phyloP scores from a whole-genome alignment of 345 rosid species.

The Syzygium aromaticum region DNA sequence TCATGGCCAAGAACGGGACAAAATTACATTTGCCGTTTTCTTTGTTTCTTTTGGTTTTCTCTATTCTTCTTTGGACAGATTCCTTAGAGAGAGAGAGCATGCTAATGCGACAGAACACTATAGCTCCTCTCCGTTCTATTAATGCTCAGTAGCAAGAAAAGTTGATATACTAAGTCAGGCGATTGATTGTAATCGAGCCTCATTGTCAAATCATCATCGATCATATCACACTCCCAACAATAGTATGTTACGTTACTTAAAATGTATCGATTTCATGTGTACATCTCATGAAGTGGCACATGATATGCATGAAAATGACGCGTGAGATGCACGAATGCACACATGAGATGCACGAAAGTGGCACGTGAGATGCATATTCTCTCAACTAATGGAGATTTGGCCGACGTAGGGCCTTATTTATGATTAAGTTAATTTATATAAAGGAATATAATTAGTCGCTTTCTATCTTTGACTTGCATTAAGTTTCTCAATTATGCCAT shows the following conservation, averaged over 20 bases:
- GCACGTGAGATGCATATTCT: too few species aligned
- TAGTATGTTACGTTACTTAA: neutral
- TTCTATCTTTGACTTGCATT: neutral
- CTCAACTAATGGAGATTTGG: too few species aligned
- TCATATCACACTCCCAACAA: neutral
- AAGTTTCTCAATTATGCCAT: neutral
- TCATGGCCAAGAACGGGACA: slow-evolving; percentile 68
- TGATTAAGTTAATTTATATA: neutral
- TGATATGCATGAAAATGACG: too few species aligned
- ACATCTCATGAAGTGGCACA: too few species aligned
- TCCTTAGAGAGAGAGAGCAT: neutral
- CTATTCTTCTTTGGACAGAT: neutral
- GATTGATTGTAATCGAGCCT: neutral
- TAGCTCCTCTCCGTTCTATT: neutral
- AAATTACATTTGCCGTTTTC: neutral
- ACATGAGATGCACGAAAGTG: too few species aligned
- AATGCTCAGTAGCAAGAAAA: neutral
- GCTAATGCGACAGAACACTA: neutral
- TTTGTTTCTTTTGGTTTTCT: neutral
- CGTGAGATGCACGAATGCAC: too few species aligned
- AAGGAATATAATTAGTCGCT: neutral
- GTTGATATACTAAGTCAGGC: neutral
- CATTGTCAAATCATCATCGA: neutral
- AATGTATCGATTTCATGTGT: neutral
- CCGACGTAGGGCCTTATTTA: too few species aligned